These are phyloP conservation scores for Rubus parviflorus DNA, from an alignment of 306 rosid species.

Conservation along the genomic window DNA sequence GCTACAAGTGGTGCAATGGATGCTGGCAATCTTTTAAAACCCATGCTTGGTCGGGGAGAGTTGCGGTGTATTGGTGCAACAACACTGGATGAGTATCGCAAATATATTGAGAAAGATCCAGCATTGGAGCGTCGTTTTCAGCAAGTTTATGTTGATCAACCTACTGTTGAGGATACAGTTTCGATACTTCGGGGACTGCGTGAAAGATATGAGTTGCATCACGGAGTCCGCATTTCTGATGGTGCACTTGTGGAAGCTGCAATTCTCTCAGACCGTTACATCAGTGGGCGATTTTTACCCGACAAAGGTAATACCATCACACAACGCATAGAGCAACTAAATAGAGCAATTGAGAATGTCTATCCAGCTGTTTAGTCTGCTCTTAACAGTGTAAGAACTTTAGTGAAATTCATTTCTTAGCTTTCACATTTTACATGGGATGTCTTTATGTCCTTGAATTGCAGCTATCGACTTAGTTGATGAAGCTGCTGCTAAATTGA, in stretches of 20 bases:
- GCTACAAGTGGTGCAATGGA: constrained; percentile 99
- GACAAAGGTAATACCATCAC: constrained; percentile 70
- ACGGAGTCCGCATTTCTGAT: constrained; percentile 97
- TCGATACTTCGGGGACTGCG: constrained; percentile 91
- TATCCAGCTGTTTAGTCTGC: not conserved
- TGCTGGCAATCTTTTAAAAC: constrained; percentile 98
- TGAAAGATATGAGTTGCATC: constrained; percentile 98
- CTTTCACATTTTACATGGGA: constrained; percentile 1
- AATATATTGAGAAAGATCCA: constrained; percentile 97
- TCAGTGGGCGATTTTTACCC: constrained; percentile 95
- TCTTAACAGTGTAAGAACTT: not conserved
- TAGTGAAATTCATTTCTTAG: not conserved
- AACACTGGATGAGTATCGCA: constrained; percentile 89
- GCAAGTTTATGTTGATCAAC: constrained; percentile 97
- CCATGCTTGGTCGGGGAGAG: constrained; percentile 99
- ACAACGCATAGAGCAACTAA: constrained; percentile 1
- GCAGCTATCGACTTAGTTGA: constrained; percentile 97
- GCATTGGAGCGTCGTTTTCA: constrained; percentile 98
- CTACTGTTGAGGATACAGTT: constrained; percentile 81
- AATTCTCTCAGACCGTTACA: constrained; percentile 92
- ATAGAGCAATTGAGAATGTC: not conserved
- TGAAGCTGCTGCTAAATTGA: constrained; percentile 98
- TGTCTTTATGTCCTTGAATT: constrained; percentile 25
- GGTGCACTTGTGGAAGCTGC: constrained; percentile 98
- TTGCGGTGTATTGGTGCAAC: constrained; percentile 97